Evolutionary conservation across 2,329 filamentous ascomycete genomes (phyloP), one percentile per base, ranked within the genome.

Genomic region (Drechslerella coelobrocha): DNA sequence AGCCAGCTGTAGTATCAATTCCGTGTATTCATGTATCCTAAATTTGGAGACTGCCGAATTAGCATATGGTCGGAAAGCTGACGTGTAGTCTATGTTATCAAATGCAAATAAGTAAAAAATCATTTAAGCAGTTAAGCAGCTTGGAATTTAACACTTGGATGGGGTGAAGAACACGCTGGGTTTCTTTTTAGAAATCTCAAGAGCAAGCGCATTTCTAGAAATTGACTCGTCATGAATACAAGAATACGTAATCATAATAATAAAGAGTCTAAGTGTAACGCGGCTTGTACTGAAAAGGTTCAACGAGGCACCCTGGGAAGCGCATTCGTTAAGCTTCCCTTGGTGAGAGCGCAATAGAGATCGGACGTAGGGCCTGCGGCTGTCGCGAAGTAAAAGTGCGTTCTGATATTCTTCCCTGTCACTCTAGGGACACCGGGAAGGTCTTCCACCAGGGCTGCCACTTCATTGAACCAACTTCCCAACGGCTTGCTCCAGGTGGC

Each of bases 321-420:
- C 17, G 53, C 53, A 27, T 56, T 47, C 24, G 54, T 57, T 48
- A 57, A 48, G 54, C 54, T 29, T 56, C 53, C 37, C 37, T 57
- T 57, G 24, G 54, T 57, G 34, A 57, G 39, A 48, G 54, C 41
- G 54, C 54, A 57, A 57, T 57, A 57, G 39, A 57, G 54, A 57
- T 57, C 8, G 41, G 54, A 57, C 2, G 24, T 57, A 48, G 26
- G 21, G 39, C 54, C 54, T 47, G 54, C 24, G 39, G 24, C 54
- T 48, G 54, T 57, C 26, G 54, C 54, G n/a, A 57, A 57, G 54
- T 57, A 57, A 34, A 47, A 57, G 24, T 48, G 39, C 41, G 1
- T 9, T 34, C 54, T 47, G 41, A 57, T 57, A 48, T 31, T 12
- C 54, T 57, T 57, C 41, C 54, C 54, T 48, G 54, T 57, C 54